A percentile compares a stretch with the other conserved stretches of the same genome.
These are phyloP conservation scores for Panus rudis DNA, from an alignment of 768 basidiomycete species.

Conservation along the genomic window DNA sequence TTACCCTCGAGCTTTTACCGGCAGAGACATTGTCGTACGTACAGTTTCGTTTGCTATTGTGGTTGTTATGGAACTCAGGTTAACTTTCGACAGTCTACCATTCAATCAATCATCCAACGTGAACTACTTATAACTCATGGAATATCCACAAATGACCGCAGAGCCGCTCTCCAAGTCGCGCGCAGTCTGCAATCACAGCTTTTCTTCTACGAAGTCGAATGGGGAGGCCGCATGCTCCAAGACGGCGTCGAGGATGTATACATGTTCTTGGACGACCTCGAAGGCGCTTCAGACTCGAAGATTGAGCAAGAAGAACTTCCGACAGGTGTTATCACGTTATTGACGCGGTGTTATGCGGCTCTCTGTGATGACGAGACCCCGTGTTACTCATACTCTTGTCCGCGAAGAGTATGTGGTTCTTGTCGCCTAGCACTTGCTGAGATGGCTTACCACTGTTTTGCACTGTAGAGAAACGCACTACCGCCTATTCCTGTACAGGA, in stretches of 20 bases:
- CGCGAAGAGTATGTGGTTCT: constrained; percentile 45
- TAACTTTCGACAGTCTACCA: constrained; percentile 55
- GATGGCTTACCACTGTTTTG: background rate
- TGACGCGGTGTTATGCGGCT: constrained; percentile 87
- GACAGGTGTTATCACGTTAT: constrained; percentile 82
- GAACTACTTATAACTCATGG: constrained; percentile 74
- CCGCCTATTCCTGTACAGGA: constrained; percentile 13
- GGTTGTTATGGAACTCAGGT: constrained; percentile 3
- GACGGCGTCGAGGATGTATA: constrained; percentile 93
- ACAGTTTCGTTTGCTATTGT: background rate
- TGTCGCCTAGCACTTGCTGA: constrained; percentile 4
- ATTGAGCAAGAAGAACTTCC: constrained; percentile 69
- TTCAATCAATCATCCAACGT: constrained; percentile 80
- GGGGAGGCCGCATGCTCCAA: constrained; percentile 75
- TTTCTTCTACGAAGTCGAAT: constrained; percentile 96
- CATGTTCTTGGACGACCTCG: constrained; percentile 82
- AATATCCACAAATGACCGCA: constrained; percentile 68
- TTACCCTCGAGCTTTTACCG: constrained; percentile 87
- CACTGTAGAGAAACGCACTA: constrained; percentile 13
- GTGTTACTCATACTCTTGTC: constrained; percentile 83
- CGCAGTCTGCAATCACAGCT: constrained; percentile 87
- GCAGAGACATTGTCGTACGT: constrained; percentile 88
- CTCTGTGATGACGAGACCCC: constrained; percentile 73
- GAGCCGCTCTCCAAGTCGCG: constrained; percentile 81
- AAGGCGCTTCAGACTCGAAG: constrained; percentile 52